phyloP scores from a whole-genome alignment of 306 rosid genomes.

The Cyclanthera cordifolia region DNA sequence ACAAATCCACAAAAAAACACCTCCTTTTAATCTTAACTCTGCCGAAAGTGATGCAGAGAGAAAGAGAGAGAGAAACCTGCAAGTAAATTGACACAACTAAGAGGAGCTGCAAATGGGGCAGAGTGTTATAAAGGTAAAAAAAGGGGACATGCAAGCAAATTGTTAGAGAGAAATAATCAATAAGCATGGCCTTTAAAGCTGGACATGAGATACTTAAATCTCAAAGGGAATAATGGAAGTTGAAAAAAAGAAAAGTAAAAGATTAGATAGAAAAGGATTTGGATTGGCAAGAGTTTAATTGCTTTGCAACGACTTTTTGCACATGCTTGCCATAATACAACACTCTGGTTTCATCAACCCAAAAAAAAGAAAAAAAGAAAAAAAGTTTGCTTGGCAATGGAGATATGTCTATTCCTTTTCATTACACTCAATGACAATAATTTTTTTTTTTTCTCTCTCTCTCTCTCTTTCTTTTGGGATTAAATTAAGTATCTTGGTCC shows the following conservation, averaged over 20 bases:
- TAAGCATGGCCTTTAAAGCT: conserved; percentile 44
- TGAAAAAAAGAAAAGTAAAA: conserved; percentile 31
- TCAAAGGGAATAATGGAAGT: conserved; percentile 40
- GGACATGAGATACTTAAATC: conserved; percentile 29
- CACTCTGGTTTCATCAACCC: conserved; percentile 25
- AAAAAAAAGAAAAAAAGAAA: conserved; percentile 15
- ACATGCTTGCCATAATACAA: conserved; percentile 41
- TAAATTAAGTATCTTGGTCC: not conserved
- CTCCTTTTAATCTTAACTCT: conserved; percentile 16
- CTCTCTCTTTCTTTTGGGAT: not conserved
- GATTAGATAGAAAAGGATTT: conserved; percentile 33
- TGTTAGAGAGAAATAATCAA: conserved; percentile 20
- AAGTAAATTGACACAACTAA: conserved; percentile 5
- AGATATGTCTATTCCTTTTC: conserved; percentile 58
- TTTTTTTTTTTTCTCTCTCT: not conserved
- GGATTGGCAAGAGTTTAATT: conserved; percentile 28
- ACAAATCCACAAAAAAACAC: conserved; percentile 17
- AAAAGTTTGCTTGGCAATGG: conserved; percentile 56
- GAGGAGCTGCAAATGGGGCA: not conserved
- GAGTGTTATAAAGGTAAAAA: conserved; percentile 6
- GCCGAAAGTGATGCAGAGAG: conserved; percentile 25
- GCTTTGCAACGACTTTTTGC: conserved; percentile 53
- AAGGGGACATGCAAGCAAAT: not conserved
- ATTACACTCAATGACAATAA: conserved; percentile 11
- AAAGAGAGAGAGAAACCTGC: not conserved